phyloP scores from a whole-genome alignment of 345 rosid genomes.

The Syzygium jambos region DNA sequence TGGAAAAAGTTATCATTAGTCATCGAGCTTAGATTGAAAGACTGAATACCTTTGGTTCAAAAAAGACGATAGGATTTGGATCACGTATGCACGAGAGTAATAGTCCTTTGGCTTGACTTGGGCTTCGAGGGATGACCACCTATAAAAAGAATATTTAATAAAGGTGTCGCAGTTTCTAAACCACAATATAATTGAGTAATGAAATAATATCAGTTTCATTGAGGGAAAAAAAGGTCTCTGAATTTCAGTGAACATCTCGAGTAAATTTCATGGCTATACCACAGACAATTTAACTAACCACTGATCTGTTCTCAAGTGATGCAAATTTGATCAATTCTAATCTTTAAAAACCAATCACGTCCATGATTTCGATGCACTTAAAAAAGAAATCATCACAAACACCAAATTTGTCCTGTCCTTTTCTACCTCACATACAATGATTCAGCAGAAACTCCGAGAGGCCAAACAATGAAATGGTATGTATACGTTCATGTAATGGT shows the following conservation, averaged over 20 bases:
- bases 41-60: slow-evolving; percentile 68
- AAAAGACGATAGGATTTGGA: slow-evolving; percentile 80
- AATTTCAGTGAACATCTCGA: neutral
- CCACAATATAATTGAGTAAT: neutral
- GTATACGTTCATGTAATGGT: neutral
- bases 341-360: neutral
- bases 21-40: neutral
- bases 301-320: neutral
- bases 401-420: neutral
- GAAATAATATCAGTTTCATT: neutral
- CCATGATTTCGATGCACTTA: neutral
- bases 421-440: neutral
- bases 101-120: slow-evolving; percentile 79
- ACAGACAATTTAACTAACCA: neutral
- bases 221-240: neutral
- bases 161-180: neutral
- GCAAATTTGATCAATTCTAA: neutral
- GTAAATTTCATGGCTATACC: neutral
- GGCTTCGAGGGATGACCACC: slow-evolving; percentile 93
- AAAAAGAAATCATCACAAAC: neutral
- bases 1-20: neutral
- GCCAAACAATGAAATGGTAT: neutral
- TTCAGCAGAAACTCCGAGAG: neutral
- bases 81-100: slow-evolving; percentile 72
- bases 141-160: slow-evolving; percentile 1